Evolutionary conservation across 371 early-diverging fungal genomes (phyloP).

Genomic region (Encephalitozoon romaleae): DNA sequence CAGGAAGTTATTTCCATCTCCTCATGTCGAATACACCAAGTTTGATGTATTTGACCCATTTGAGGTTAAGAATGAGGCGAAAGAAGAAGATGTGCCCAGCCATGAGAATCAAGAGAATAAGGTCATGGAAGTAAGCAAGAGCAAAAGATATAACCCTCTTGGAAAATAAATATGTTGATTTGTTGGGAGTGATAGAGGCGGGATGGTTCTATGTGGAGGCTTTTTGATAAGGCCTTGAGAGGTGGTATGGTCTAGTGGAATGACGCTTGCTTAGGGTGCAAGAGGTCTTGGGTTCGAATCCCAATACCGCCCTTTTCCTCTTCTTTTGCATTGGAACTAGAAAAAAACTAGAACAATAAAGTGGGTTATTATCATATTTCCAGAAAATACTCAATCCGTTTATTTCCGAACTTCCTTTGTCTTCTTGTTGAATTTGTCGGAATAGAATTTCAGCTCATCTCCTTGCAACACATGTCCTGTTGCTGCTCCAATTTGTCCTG

Average conservation of each 20-base stretch:
- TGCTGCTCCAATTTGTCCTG: constrained; percentile 92
- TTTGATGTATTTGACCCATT: neutral
- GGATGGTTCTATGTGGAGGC: neutral
- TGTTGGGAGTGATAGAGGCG: neutral
- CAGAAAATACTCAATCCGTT: neutral
- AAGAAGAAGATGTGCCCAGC: neutral
- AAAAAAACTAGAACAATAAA: neutral
- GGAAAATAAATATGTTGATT: neutral
- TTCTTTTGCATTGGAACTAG: neutral
- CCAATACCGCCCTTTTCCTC: constrained; percentile 58
- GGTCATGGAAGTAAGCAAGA: neutral
- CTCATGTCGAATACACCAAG: constrained; percentile 12
- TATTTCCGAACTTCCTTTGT: neutral
- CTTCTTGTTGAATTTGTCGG: constrained; percentile 72
- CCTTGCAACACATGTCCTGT: constrained; percentile 98
- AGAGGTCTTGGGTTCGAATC: constrained; percentile 61
- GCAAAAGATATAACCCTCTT: neutral
- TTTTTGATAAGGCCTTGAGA: neutral
- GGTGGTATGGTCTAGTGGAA: constrained; percentile 62
- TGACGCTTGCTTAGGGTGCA: constrained; percentile 62
- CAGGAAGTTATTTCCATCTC: constrained; percentile 2
- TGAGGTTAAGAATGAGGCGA: neutral
- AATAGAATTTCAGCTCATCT: constrained; percentile 88
- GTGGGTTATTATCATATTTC: neutral
- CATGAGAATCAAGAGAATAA: neutral